Evolutionary conservation across 768 basidiomycete genomes (phyloP), one percentile per base, ranked within the genome.

Genomic region (Tulasnella sp.): DNA sequence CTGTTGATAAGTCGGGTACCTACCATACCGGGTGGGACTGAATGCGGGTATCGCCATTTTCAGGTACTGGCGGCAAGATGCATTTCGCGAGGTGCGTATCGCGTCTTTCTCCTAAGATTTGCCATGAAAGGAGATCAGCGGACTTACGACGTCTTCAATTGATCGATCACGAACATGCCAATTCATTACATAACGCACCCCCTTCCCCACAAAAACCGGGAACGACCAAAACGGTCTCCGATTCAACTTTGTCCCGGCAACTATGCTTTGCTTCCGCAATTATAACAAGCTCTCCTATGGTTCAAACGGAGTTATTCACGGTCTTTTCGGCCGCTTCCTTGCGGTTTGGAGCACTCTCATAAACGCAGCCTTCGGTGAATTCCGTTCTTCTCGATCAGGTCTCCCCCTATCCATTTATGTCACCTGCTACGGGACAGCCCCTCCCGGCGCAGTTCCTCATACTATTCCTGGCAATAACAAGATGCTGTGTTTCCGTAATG

Each of bases 41-140:
- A 73, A 23, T 32, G 13, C n/a, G 20, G 70, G 23, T n/a, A 18
- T 20, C n/a, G 26, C 37, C 46, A n/a, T 26, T 46, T 51, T 71
- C 77, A 74, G 77, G 23, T 81, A 77, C 79, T 80, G 79, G 79
- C 77, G 79, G 74, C 44, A 78, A 61, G 79, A 80, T 18, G 78
- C 79, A 16, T 78, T 79, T 9, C 78, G 75, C 29, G 79, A 77
- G 15, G 55, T 72, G 55, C 32, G 71, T 74, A 13, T 37, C n/a
- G 48, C 35, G 61, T 35, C 67, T 74, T 74, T 74, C 73, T 55
- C 73, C 73, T 55, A 74, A 74, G 32, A 48, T 44, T 74, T 48
- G 73, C 73, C 51, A 37, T 48, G 39, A 35, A 32, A 67, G 61
- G 61, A 67, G 61, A 67, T 67, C 73, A 74, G 44, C 73, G 73